phyloP scores from a whole-genome alignment of 495 filamentous ascomycete species.

The Lasiosphaeria hispida region DNA sequence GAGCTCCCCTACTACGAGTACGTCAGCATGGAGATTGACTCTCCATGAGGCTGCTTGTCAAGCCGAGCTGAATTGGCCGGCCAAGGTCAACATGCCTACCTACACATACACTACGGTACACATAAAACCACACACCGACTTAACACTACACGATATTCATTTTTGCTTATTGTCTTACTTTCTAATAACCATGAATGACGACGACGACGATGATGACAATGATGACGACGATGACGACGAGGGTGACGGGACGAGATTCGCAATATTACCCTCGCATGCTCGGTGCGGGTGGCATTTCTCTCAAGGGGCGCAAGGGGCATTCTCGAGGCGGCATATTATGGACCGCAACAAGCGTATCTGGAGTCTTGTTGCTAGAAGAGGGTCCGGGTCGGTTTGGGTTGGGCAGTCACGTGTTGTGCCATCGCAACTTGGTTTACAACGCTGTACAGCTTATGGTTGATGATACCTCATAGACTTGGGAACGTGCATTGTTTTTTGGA shows the following conservation, averaged over 20 bases:
- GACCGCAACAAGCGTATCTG: too few species aligned
- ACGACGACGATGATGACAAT: conserved; percentile 14
- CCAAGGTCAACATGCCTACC: not conserved
- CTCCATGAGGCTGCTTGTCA: conserved; percentile 33
- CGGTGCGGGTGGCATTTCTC: not conserved
- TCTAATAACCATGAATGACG: conserved; percentile 11
- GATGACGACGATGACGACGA: conserved; percentile 10
- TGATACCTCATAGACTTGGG: conserved; percentile 39
- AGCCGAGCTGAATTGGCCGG: not conserved
- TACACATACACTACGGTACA: not conserved
- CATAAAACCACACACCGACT: too few species aligned
- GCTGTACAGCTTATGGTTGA: conserved; percentile 20
- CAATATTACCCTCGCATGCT: not conserved
- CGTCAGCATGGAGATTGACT: conserved; percentile 47
- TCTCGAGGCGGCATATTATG: too few species aligned
- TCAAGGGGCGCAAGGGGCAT: too few species aligned
- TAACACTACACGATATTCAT: not conserved
- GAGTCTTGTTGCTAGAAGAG: too few species aligned
- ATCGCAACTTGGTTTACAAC: too few species aligned
- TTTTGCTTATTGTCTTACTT: conserved; percentile 1
- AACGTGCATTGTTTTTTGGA: not conserved
- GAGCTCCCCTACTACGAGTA: conserved; percentile 50
- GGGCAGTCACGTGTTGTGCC: too few species aligned
- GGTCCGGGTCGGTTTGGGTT: too few species aligned
- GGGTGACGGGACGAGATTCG: not conserved